phyloP scores from a whole-genome alignment of 2,329 filamentous ascomycete genomes.

The Trichophyton schoenleinii region DNA sequence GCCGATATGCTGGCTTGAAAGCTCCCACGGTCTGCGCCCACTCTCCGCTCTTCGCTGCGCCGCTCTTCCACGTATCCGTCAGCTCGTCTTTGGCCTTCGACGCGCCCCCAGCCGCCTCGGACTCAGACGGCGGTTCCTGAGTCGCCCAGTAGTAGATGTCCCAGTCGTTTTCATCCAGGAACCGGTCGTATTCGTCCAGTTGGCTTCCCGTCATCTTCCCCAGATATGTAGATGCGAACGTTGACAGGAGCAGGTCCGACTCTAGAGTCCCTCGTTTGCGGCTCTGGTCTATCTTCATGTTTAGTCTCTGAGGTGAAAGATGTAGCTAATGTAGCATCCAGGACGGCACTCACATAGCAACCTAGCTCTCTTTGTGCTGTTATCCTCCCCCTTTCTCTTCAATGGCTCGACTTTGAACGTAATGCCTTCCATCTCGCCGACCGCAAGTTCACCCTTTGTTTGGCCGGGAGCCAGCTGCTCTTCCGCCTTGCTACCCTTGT shows the following conservation, averaged over 20 bases:
- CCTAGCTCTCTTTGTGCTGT: constrained; percentile 73
- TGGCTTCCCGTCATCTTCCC: constrained; percentile 58
- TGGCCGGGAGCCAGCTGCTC: not conserved
- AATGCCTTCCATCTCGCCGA: constrained; percentile 78
- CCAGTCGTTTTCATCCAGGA: constrained; percentile 99
- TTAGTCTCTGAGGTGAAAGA: not conserved
- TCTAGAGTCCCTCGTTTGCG: constrained; percentile 94
- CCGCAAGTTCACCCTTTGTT: constrained; percentile 48
- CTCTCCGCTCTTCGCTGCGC: constrained; percentile 54
- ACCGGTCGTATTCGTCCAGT: constrained; percentile 73
- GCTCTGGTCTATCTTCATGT: constrained; percentile 62
- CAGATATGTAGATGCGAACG: constrained; percentile 76
- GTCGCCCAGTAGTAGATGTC: constrained; percentile 99
- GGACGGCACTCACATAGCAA: constrained; percentile 46
- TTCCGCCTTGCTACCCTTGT: not conserved
- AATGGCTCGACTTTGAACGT: constrained; percentile 85
- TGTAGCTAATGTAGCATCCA: not conserved
- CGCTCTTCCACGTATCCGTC: constrained; percentile 39
- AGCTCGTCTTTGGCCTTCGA: constrained; percentile 25
- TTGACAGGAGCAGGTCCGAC: constrained; percentile 88
- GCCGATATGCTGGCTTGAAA: constrained; percentile 85
- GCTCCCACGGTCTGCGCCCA: constrained; percentile 95
- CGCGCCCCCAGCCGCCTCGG: constrained; percentile 8
- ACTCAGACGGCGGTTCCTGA: constrained; percentile 47
- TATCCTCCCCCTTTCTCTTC: constrained; percentile 68